Conservation (phyloP, 306 rosid species). For the Cucumis melo region DNA sequence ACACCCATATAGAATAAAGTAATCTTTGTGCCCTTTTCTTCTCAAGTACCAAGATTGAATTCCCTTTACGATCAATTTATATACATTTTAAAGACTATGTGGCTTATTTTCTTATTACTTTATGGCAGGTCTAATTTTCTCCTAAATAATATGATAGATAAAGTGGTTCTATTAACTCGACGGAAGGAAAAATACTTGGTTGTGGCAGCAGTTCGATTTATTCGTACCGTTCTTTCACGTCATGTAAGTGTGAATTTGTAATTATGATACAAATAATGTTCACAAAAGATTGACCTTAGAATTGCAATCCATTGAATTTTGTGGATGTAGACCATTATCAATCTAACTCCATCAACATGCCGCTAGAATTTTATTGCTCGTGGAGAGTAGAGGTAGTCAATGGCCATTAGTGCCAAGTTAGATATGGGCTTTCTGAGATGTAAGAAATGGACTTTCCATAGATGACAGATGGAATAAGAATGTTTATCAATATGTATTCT, state of each 20-base stretch:
- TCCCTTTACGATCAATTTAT: not conserved
- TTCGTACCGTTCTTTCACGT: conserved; percentile 72
- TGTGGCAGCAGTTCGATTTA: conserved; percentile 84
- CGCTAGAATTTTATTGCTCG: not conserved
- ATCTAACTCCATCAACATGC: not conserved
- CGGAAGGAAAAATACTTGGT: conserved; percentile 77
- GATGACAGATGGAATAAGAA: not conserved
- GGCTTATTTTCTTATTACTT: conserved; percentile 9
- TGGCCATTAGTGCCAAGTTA: not conserved
- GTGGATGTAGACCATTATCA: not conserved
- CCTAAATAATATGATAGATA: conserved; percentile 49
- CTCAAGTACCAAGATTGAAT: conserved; percentile 7
- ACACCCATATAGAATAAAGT: conserved; percentile 94
- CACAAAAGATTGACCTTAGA: not conserved
- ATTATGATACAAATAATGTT: not conserved
- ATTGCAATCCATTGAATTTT: not conserved
- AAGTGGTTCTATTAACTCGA: conserved; percentile 58
- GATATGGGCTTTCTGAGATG: not conserved
- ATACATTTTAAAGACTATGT: not conserved
- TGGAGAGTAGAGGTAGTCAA: not conserved
- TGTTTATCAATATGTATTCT: not conserved
- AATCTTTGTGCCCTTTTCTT: conserved; percentile 20
- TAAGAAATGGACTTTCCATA: not conserved
- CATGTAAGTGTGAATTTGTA: conserved; percentile 36
- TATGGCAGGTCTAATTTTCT: conserved; percentile 72